Evolutionary conservation across 2,329 filamentous ascomycete genomes (phyloP), one percentile per base, ranked within the genome.

Genomic region (Pseudogymnoascus sp.): DNA sequence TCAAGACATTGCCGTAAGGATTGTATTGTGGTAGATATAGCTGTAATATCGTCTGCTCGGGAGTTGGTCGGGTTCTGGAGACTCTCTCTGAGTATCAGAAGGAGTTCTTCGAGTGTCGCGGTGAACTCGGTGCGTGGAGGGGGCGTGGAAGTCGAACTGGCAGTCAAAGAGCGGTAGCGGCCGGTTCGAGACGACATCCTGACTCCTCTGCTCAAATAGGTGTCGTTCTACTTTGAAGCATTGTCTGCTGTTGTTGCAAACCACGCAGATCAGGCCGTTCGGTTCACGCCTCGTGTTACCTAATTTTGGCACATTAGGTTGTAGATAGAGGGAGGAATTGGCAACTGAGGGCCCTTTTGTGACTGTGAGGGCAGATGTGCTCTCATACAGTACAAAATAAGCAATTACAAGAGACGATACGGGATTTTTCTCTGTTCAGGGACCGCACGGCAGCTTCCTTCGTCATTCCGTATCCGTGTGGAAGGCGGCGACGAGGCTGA

Each of bases 151-250:
- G 76, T 79, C 47, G 85, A 87, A 65, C 83, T 78, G 65, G 84
- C 83, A 44, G 85, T 88, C 64, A 85, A 87, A 65, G 86, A 86
- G 68, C 86, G 83, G 71, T 86, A 85, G 65, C 85, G 81, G 72
- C 83, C 79, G 64, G 80, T 76, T 67, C 78, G 78, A 65, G 77
- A 74, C 66, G 82, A 78, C 79, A 85, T 84, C 72, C 72, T 80
- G 65, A 67, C 65, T 26, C 38, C 59, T 61, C 26, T 61, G 19
- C 59, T 61, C 59, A 61, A 42, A 26, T 57, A 57, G n/a, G 28
- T 15, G 50, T 19, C 50, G 50, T 33, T 33, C 9, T 57, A 2
- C 10, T 15, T 57, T 0, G 50, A 17, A 19, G 50, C 50, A 57
- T 57, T 57, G 50, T 57, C 50, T 33, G n/a, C 28, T 33, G 17